Conservation (phyloP, 305 asterid genomes). For the Solanum chacoense region DNA sequence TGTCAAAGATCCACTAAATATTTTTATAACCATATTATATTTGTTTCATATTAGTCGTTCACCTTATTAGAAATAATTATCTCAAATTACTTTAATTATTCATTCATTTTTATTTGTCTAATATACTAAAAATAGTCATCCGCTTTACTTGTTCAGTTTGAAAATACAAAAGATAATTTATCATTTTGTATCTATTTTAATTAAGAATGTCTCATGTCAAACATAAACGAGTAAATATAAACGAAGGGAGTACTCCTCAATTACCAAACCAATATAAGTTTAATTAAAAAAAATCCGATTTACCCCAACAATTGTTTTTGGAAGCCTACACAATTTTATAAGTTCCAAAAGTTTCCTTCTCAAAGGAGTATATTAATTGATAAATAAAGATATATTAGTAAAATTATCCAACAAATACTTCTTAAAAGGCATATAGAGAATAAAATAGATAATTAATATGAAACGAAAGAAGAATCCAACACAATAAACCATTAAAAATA, state of each 20-base stretch:
- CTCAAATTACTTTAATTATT: neutral
- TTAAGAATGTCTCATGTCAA: neutral
- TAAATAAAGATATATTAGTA: too few relatives aligned
- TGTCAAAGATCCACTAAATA: neutral
- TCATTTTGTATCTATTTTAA: neutral
- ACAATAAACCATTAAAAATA: neutral
- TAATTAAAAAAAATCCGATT: neutral
- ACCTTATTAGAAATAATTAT: neutral
- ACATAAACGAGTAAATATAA: neutral
- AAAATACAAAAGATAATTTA: neutral
- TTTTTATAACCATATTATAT: neutral
- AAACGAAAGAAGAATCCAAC: neutral
- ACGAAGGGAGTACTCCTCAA: neutral
- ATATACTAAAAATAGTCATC: neutral
- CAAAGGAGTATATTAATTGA: neutral
- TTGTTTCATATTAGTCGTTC: neutral
- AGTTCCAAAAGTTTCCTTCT: neutral
- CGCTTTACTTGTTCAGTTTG: neutral
- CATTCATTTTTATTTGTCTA: neutral
- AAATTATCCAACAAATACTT: too few relatives aligned
- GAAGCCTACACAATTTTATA: neutral
- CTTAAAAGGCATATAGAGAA: neutral
- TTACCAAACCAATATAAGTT: neutral
- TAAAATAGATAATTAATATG: too few relatives aligned
- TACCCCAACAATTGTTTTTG: neutral